Evolutionary conservation across 805 yeast species (phyloP).

Genomic region (Blastobotrys chiropterorum): DNA sequence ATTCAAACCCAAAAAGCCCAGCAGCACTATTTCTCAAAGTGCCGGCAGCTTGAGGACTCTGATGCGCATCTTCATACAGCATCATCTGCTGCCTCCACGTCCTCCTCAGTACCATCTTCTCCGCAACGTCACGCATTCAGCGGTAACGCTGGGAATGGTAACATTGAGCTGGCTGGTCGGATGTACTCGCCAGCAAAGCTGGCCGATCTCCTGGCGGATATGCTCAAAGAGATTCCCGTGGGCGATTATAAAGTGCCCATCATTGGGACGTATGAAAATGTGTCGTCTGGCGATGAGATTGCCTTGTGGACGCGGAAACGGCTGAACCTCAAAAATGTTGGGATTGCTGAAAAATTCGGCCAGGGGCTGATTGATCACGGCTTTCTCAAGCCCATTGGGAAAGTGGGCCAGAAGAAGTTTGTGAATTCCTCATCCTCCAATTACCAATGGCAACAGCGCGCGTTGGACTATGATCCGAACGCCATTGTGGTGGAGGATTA

Average conservation of each 20-base stretch:
- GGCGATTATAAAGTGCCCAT: slow-evolving; percentile 56
- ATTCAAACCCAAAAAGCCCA: slow-evolving; percentile 46
- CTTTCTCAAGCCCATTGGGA: slow-evolving; percentile 56
- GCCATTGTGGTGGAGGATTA: slow-evolving; percentile 1
- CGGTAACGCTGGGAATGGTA: neutral
- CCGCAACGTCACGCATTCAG: neutral
- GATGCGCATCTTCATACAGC: slow-evolving; percentile 3
- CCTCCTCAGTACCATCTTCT: neutral
- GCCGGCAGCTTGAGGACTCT: slow-evolving; percentile 58
- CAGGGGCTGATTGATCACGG: slow-evolving; percentile 62
- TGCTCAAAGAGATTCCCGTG: slow-evolving; percentile 45
- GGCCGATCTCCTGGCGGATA: slow-evolving; percentile 36
- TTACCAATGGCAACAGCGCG: slow-evolving; percentile 71
- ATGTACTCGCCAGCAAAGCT: slow-evolving; percentile 33
- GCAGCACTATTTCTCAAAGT: slow-evolving; percentile 60
- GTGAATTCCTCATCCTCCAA: slow-evolving; percentile 62
- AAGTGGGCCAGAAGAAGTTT: slow-evolving; percentile 43
- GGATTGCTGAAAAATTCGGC: slow-evolving; percentile 66
- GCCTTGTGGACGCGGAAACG: slow-evolving; percentile 53
- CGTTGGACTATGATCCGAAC: slow-evolving; percentile 29
- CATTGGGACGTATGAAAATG: slow-evolving; percentile 57
- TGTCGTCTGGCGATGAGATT: slow-evolving; percentile 55
- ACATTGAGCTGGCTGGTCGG: slow-evolving; percentile 26
- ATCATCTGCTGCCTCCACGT: neutral
- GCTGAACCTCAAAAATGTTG: slow-evolving; percentile 43